Conservation (phyloP, 768 basidiomycete genomes). For the Pleurotus salmoneostramineus region DNA sequence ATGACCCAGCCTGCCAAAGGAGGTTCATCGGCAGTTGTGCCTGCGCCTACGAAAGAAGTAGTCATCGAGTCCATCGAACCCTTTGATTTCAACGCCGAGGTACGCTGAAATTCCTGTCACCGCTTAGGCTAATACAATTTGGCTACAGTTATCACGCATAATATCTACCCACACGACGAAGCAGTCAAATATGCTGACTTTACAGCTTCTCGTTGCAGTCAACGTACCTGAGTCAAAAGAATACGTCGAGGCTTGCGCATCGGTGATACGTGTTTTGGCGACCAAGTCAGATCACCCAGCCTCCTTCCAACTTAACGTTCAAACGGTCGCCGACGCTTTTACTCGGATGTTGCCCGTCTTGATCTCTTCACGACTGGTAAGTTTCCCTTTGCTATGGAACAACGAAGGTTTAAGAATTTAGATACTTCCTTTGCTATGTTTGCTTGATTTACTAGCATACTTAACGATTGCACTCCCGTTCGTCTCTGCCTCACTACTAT, state of each 20-base stretch:
- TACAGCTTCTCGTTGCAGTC: slow-evolving; percentile 48
- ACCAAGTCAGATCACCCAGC: not conserved
- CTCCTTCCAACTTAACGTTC: not conserved
- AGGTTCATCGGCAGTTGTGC: slow-evolving; percentile 12
- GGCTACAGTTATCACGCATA: slow-evolving; percentile 50
- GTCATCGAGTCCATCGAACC: slow-evolving; percentile 27
- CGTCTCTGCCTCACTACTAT: slow-evolving; percentile 21
- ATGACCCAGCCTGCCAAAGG: not conserved
- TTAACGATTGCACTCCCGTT: slow-evolving; percentile 51
- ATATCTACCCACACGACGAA: slow-evolving; percentile 54
- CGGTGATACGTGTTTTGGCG: slow-evolving; percentile 18
- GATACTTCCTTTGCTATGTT: slow-evolving; percentile 41
- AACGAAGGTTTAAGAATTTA: slow-evolving; percentile 21
- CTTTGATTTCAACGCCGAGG: slow-evolving; percentile 55
- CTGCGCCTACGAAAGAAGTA: slow-evolving; percentile 21
- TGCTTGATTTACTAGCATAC: slow-evolving; percentile 49
- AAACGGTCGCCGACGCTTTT: slow-evolving; percentile 27
- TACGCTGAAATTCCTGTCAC: slow-evolving; percentile 20
- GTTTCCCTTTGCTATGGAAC: slow-evolving; percentile 14
- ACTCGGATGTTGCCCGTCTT: slow-evolving; percentile 36
- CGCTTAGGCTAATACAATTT: slow-evolving; percentile 6
- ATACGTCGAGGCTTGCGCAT: slow-evolving; percentile 40
- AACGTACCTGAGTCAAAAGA: slow-evolving; percentile 19
- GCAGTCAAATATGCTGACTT: slow-evolving; percentile 34
- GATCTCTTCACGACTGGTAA: slow-evolving; percentile 34